Conservation (phyloP, 75 land plant genomes). For the Sequoiadendron giganteum region DNA sequence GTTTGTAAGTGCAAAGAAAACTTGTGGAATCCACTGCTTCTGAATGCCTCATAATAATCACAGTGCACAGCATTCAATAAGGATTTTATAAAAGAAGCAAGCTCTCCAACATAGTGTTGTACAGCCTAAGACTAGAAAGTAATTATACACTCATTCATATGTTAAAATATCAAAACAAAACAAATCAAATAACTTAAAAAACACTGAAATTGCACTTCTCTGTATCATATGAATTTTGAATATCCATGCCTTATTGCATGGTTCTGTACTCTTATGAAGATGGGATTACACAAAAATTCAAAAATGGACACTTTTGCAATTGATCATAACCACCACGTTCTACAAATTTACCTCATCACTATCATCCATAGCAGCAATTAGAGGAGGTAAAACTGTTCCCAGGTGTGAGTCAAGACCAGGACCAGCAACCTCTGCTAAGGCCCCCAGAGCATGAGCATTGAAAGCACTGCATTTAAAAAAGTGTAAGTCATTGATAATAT, state of each 20-base stretch:
- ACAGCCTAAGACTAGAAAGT: not conserved
- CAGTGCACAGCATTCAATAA: not conserved
- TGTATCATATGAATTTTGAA: not conserved
- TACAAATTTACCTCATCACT: conserved; percentile 52
- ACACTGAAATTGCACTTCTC: not conserved
- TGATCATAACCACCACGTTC: not conserved
- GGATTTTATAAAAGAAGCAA: not conserved
- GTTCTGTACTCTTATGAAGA: not conserved
- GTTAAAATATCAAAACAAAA: not conserved
- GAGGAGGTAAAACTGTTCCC: conserved; percentile 76
- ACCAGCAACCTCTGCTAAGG: conserved; percentile 99
- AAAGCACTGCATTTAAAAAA: conserved; percentile 64
- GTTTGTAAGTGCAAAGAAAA: no score
- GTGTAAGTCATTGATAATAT: not conserved
- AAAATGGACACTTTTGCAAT: not conserved
- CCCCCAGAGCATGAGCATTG: conserved; percentile 99
- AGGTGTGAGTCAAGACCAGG: conserved; percentile 84
- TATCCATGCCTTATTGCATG: not conserved
- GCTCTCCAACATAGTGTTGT: not conserved
- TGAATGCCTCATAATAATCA: not conserved
- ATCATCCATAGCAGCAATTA: conserved; percentile 83
- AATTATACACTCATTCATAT: not conserved
- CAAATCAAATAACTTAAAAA: not conserved
- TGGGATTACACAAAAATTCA: not conserved
- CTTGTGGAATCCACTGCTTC: no score